Conservation (phyloP, 306 rosid genomes). For the Dryas drummondii region DNA sequence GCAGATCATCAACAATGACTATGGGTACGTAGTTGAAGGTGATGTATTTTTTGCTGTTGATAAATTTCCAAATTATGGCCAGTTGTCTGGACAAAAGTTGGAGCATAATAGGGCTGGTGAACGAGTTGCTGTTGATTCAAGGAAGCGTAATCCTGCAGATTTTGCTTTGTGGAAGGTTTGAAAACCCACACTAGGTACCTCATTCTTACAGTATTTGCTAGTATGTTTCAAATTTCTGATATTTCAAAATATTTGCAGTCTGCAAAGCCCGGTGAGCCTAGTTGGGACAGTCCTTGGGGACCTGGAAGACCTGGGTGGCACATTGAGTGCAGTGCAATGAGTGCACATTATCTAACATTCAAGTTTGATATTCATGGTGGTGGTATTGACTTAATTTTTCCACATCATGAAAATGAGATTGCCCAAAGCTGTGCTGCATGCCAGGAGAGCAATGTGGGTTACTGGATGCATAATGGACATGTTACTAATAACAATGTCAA, state of each 20-base stretch:
- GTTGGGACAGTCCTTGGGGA: constrained; percentile 99
- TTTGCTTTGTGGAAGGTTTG: constrained; percentile 96
- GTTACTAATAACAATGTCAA: constrained; percentile 89
- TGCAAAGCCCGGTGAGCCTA: constrained; percentile 90
- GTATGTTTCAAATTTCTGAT: constrained; percentile 15
- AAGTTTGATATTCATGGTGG: constrained; percentile 96
- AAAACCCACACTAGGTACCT: constrained; percentile 21
- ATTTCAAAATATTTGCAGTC: constrained; percentile 51
- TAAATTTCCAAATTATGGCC: constrained; percentile 71
- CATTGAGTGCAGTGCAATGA: constrained; percentile 99
- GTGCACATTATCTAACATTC: constrained; percentile 76
- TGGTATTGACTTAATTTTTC: constrained; percentile 94
- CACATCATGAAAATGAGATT: constrained; percentile 97
- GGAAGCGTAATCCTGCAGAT: constrained; percentile 86
- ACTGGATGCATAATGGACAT: constrained; percentile 97
- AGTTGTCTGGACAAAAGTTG: constrained; percentile 76
- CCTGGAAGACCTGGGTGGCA: constrained; percentile 99
- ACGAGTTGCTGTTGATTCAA: constrained; percentile 80
- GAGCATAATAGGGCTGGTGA: constrained; percentile 90
- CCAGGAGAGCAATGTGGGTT: constrained; percentile 61
- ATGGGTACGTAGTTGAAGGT: constrained; percentile 75
- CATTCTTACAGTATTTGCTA: constrained; percentile 5
- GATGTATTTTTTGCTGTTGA: constrained; percentile 93
- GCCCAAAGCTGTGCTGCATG: constrained; percentile 95
- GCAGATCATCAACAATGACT: constrained; percentile 80